These are phyloP conservation scores for Acorus gramineus DNA, from an alignment of 106 monocot species.

Conservation along the genomic window DNA sequence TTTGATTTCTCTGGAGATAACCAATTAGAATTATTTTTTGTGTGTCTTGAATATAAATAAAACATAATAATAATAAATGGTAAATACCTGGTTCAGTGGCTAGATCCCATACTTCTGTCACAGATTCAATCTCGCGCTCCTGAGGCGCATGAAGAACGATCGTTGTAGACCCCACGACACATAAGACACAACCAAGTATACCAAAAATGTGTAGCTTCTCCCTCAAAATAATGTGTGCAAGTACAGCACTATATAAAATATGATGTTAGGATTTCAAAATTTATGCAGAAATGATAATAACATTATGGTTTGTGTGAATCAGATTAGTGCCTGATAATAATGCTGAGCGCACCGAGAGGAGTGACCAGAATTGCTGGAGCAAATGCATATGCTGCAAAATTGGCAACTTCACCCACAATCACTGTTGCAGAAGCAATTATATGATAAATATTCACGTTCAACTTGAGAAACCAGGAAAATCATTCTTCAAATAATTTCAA, in stretches of 20 bases:
- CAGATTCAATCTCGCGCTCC: conserved; percentile 66
- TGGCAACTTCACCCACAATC: conserved; percentile 17
- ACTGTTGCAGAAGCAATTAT: conserved; percentile 18
- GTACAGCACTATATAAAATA: conserved; percentile 41
- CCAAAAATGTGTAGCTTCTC: conserved; percentile 73
- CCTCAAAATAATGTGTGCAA: conserved; percentile 51
- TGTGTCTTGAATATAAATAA: too few species aligned
- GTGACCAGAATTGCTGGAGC: conserved; percentile 58
- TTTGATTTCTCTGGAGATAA: too few species aligned
- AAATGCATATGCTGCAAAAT: conserved; percentile 49
- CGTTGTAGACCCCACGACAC: conserved; percentile 74
- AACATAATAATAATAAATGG: too few species aligned
- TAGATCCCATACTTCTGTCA: conserved; percentile 65
- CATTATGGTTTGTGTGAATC: too few species aligned
- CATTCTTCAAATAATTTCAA: too few species aligned
- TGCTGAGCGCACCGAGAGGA: conserved; percentile 58
- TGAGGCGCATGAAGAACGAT: conserved; percentile 81
- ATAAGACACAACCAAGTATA: conserved; percentile 59
- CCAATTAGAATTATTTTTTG: too few species aligned
- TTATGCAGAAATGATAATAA: too few species aligned
- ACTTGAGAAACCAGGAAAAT: too few species aligned
- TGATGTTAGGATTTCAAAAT: too few species aligned
- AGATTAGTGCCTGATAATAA: conserved; percentile 35
- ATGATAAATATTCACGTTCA: too few species aligned
- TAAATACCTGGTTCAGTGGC: conserved; percentile 68